Conservation (phyloP, 805 yeast species). For the Barnettozyma populi region DNA sequence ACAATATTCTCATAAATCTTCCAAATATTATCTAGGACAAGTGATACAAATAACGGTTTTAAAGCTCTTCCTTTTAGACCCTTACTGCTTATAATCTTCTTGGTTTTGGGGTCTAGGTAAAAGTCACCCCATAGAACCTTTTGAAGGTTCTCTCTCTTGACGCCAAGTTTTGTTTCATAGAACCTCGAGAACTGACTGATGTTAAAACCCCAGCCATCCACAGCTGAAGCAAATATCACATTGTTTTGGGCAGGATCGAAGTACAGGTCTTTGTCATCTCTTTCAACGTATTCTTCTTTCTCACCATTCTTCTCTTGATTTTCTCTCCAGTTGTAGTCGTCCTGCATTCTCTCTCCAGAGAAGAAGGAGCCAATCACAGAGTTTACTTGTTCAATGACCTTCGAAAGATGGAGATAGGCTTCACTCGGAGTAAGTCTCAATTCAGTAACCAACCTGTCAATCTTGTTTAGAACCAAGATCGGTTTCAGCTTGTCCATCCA, state of each 20-base stretch:
- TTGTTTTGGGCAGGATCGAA: conserved; percentile 85
- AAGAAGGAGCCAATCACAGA: conserved; percentile 90
- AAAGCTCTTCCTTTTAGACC: conserved; percentile 54
- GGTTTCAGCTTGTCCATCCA: conserved; percentile 93
- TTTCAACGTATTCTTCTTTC: conserved; percentile 56
- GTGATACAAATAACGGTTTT: conserved; percentile 81
- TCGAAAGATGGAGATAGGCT: conserved; percentile 74
- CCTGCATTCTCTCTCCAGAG: conserved; percentile 90
- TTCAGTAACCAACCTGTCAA: conserved; percentile 81
- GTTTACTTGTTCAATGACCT: conserved; percentile 87
- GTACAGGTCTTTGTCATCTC: conserved; percentile 75
- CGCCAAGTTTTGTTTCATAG: conserved; percentile 78
- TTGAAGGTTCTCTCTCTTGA: conserved; percentile 69
- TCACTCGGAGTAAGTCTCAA: conserved; percentile 77
- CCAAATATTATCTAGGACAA: conserved; percentile 90
- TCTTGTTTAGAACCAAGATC: conserved; percentile 80
- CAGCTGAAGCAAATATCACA: conserved; percentile 85
- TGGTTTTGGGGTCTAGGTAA: conserved; percentile 83
- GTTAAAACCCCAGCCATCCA: conserved; percentile 98
- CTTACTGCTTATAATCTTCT: conserved; percentile 67
- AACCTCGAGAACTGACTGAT: conserved; percentile 83
- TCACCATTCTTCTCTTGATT: conserved; percentile 40
- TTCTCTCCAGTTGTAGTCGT: conserved; percentile 74
- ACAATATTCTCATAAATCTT: conserved; percentile 73
- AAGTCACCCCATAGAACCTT: conserved; percentile 96